phyloP scores from a whole-genome alignment of 1,284 basidiomycete genomes.

The Porodaedalea pini region DNA sequence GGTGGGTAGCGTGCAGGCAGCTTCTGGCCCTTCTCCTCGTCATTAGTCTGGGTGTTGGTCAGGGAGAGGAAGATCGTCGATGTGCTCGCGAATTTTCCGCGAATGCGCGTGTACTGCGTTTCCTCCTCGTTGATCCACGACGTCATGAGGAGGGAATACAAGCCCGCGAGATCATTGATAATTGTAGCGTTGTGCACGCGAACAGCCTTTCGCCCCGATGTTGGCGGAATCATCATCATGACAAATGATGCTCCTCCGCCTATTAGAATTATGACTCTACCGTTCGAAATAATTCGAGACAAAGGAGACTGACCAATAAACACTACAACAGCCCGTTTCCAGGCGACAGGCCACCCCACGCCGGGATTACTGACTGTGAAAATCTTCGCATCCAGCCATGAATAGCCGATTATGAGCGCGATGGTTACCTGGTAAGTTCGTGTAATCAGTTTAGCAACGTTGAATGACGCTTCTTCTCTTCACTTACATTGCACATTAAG shows the following conservation, averaged over 20 bases:
- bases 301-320: constrained; percentile 37
- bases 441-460: neutral
- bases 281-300: neutral
- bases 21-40: constrained; percentile 5
- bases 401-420: constrained; percentile 51
- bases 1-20: constrained; percentile 24
- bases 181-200: constrained; percentile 43
- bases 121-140: constrained; percentile 38
- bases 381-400: constrained; percentile 57
- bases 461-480: neutral
- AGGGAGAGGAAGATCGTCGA: neutral
- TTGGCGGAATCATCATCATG: constrained; percentile 47
- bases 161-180: constrained; percentile 36
- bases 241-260: constrained; percentile 45
- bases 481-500: constrained; percentile 36
- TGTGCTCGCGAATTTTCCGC: neutral
- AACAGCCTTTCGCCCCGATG: constrained; percentile 46
- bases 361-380: constrained; percentile 45
- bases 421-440: constrained; percentile 36
- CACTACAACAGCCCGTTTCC: constrained; percentile 45
- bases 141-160: constrained; percentile 43
- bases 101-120: neutral
- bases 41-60: neutral
- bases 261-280: constrained; percentile 18
- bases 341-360: constrained; percentile 50